Percentiles rank a stretch among this genome's conserved stretches.
These are phyloP conservation scores for Oxyria digyna DNA, from an alignment of 148 eudicot genomes.

Conservation along the genomic window DNA sequence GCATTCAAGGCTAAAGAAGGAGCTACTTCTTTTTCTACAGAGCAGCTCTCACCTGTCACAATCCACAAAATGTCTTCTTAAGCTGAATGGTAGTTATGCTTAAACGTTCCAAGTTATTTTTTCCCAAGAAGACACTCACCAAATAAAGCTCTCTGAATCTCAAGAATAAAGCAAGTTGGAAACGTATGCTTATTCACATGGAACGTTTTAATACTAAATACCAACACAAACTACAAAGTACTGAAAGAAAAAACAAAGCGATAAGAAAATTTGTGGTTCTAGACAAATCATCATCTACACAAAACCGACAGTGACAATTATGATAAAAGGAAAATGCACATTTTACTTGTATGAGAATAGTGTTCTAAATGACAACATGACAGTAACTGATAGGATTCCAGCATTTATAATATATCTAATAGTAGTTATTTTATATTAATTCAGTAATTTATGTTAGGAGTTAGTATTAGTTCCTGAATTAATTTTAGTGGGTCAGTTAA, in stretches of 20 bases:
- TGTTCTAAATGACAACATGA: not conserved
- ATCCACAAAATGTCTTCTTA: conserved; percentile 9
- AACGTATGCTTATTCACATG: not conserved
- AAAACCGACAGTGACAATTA: not conserved
- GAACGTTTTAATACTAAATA: not conserved
- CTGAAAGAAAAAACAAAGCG: not conserved
- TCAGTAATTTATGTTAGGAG: no score
- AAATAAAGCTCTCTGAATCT: not conserved
- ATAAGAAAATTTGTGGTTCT: not conserved
- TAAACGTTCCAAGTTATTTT: not conserved
- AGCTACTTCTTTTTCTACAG: conserved; percentile 89
- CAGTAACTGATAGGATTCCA: no score
- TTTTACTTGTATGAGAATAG: not conserved
- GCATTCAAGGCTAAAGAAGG: conserved; percentile 65
- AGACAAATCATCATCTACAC: not conserved
- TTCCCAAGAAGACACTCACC: not conserved
- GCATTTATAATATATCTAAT: no score
- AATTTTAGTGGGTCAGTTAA: no score
- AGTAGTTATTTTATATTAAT: no score
- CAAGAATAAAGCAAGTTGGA: not conserved
- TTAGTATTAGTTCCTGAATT: no score
- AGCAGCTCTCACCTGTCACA: conserved; percentile 88
- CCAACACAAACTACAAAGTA: not conserved
- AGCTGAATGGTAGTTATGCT: not conserved
- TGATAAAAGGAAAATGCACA: not conserved